Evolutionary conservation across 495 filamentous ascomycete genomes (phyloP).

Genomic region (Tirmania nivea): DNA sequence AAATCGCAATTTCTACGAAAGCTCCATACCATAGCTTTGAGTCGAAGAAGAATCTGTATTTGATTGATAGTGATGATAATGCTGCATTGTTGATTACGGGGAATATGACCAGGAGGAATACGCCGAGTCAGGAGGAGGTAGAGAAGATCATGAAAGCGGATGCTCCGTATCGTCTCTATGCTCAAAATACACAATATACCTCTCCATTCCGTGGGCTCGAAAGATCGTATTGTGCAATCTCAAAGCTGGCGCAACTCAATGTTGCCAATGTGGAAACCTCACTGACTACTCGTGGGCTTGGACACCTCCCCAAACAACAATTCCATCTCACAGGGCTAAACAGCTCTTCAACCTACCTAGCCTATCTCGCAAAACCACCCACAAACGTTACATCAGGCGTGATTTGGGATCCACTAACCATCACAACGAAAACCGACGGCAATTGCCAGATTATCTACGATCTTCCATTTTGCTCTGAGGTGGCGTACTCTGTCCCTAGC

Average conservation of each 20-base stretch:
- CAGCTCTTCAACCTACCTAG: conserved; percentile 42
- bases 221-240: conserved; percentile 53
- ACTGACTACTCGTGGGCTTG: conserved; percentile 43
- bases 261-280: conserved; percentile 30
- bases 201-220: conserved; percentile 39
- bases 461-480: conserved; percentile 61
- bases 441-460: conserved; percentile 75
- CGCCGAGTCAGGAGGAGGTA: conserved; percentile 10
- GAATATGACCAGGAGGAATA: conserved; percentile 34
- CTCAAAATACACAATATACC: conserved; percentile 38
- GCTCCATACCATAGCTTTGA: conserved; percentile 42
- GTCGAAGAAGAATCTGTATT: conserved; percentile 32
- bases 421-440: conserved; percentile 47
- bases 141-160: conserved; percentile 10
- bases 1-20: conserved; percentile 68
- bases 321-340: conserved; percentile 64
- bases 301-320: conserved; percentile 52
- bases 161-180: conserved; percentile 59
- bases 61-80: conserved; percentile 58
- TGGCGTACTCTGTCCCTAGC: conserved; percentile 75
- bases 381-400: conserved; percentile 44
- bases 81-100: conserved; percentile 59
- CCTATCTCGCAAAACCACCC: conserved; percentile 34
- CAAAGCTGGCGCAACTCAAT: conserved; percentile 36
- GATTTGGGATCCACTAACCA: conserved; percentile 43